Evolutionary conservation across 495 filamentous ascomycete genomes (phyloP).

Genomic region (Chaetomium cochliodes): DNA sequence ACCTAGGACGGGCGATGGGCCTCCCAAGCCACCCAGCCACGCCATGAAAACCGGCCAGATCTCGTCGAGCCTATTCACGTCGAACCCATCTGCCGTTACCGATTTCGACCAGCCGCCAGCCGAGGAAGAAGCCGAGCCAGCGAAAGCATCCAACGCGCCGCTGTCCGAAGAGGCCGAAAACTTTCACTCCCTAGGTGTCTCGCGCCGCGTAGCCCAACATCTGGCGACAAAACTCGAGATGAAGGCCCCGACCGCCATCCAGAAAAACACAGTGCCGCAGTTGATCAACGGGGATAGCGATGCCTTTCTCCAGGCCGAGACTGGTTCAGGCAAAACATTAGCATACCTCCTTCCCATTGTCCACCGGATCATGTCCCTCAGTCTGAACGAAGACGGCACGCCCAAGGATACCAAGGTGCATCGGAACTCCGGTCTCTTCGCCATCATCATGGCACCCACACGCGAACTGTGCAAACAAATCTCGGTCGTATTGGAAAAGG

Average conservation of each 20-base stretch:
- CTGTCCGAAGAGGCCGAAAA: slow-evolving; percentile 76
- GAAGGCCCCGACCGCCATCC: slow-evolving; percentile 90
- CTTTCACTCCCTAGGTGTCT: slow-evolving; percentile 80
- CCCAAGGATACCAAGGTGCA: slow-evolving; percentile 55
- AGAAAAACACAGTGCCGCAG: slow-evolving; percentile 74
- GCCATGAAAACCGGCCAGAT: slow-evolving; percentile 50
- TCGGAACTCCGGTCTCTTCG: slow-evolving; percentile 85
- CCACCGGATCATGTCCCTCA: slow-evolving; percentile 77
- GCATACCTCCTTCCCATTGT: slow-evolving; percentile 91
- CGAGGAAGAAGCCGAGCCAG: slow-evolving; percentile 50
- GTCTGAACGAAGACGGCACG: slow-evolving; percentile 50
- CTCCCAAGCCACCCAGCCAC: slow-evolving; percentile 28
- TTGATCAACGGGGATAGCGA: slow-evolving; percentile 79
- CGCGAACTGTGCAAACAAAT: slow-evolving; percentile 94
- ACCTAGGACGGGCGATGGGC: slow-evolving; percentile 23
- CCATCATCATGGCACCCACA: slow-evolving; percentile 86
- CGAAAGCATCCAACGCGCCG: slow-evolving; percentile 91
- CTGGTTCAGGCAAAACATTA: slow-evolving; percentile 93
- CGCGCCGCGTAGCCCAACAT: slow-evolving; percentile 72
- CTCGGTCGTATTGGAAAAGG: slow-evolving; percentile 71
- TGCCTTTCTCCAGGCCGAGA: slow-evolving; percentile 96
- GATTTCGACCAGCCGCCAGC: slow-evolving; percentile 46
- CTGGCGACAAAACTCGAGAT: slow-evolving; percentile 81
- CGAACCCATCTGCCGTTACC: slow-evolving; percentile 70
- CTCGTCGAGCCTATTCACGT: slow-evolving; percentile 87